Conservation (phyloP, 805 yeast species). For the Pichia paraexigua region DNA sequence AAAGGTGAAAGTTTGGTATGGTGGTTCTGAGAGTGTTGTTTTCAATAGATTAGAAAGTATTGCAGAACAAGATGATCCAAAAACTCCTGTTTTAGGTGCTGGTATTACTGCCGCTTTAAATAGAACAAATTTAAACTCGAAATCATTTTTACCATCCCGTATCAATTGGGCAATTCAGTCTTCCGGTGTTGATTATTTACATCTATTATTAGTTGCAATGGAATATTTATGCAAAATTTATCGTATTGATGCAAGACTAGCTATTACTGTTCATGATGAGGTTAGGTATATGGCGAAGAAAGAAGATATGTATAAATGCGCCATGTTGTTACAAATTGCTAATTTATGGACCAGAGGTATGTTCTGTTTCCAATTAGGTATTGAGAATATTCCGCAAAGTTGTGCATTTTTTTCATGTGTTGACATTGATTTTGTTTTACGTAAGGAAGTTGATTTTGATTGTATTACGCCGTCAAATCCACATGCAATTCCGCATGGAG, state of each 20-base stretch:
- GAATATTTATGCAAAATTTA: conserved; percentile 64
- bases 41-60: conserved; percentile 84
- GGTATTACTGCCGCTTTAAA: conserved; percentile 82
- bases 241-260: conserved; percentile 63
- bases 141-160: conserved; percentile 75
- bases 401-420: conserved; percentile 94
- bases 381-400: conserved; percentile 82
- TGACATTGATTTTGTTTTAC: conserved; percentile 77
- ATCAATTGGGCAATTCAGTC: conserved; percentile 98
- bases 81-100: conserved; percentile 89
- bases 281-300: conserved; percentile 71
- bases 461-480: conserved; percentile 89
- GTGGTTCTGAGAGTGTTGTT: conserved; percentile 90
- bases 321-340: conserved; percentile 77
- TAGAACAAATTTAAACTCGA: conserved; percentile 53
- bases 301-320: conserved; percentile 66
- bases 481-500: conserved; percentile 67
- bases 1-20: conserved; percentile 46
- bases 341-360: conserved; percentile 95
- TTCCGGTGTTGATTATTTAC: conserved; percentile 95
- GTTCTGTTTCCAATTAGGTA: conserved; percentile 88
- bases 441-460: conserved; percentile 89
- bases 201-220: conserved; percentile 78
- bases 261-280: conserved; percentile 93
- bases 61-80: conserved; percentile 73